Base-by-base conservation (phyloP, 768 basidiomycete species). In the Gymnopilus junonius region DNA sequence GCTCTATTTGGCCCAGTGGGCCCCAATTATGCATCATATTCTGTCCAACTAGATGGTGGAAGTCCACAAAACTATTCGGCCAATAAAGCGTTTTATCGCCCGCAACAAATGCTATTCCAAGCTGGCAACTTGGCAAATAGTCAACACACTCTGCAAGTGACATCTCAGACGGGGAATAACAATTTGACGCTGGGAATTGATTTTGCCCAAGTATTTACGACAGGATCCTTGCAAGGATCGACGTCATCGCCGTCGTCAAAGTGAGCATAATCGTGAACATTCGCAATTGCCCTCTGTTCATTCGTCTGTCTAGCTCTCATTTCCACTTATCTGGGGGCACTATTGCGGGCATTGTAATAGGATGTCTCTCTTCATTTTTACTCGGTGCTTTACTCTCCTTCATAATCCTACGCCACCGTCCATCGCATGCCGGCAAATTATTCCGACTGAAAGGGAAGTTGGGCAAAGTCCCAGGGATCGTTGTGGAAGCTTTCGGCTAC, bases 1-100 rank as follows among this genome's bases (percentile, higher is more conserved):
- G 68, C 76, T 10, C 69, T 83, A 25, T 80, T 76, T 45, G 83
- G 83, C 7, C 54, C 79, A 11, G 76, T 82, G 14, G 75, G 75
- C 14, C 73, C 75, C 8, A 69, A 69, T 17, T 71, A 76, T 8
- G 71, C 72, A 0, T 34, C 65, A 10, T 81, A 76, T 65, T 63
- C 68, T 25, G 77, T 76, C 3, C 65, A 70, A 32, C 31, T 80
- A 25, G 77, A 81, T 37, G 65, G 64, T 29, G 61, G 46, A 14
- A 31, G 51, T 1, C 58, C 70, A 1, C 42, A 62, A 7, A 68
- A 67, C 25, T 69, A 67, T 55, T 67, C 69, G 1, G 63, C 74
- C 21, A 65, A 59, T 20, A 64, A 67, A 54, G 40, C 64, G 25
- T 62, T 62, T 55, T 73, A 55, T 70, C 59, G 67, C 27, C 68